phyloP scores from a whole-genome alignment of 2,329 filamentous ascomycete species.

The Colletotrichum sp. region DNA sequence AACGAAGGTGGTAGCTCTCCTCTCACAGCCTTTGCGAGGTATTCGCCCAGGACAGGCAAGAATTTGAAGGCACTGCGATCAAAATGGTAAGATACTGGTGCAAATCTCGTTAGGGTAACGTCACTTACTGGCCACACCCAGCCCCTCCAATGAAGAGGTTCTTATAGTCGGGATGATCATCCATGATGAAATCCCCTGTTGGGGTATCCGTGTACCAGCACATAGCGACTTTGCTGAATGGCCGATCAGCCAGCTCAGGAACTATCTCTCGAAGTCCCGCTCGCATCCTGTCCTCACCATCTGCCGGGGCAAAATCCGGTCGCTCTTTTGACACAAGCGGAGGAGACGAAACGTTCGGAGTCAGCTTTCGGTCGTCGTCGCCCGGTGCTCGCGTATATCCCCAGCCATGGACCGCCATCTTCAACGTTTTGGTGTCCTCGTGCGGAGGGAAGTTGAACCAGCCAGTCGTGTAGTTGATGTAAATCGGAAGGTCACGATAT shows the following conservation, averaged over 20 bases:
- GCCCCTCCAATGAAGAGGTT: constrained; percentile 53
- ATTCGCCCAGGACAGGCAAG: constrained; percentile 26
- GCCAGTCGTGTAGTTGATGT: constrained; percentile 58
- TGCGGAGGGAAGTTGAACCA: constrained; percentile 61
- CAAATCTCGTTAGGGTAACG: fast-evolving
- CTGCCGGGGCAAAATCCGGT: constrained; percentile 49
- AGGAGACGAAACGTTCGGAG: not conserved
- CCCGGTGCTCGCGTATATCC: constrained; percentile 48
- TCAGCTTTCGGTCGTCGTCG: not conserved
- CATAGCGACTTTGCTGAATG: constrained; percentile 57
- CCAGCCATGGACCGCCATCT: constrained; percentile 65
- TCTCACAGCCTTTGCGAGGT: constrained; percentile 31
- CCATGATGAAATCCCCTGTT: constrained; percentile 64
- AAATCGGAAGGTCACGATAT: constrained; percentile 61
- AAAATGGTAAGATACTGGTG: fast-evolving
- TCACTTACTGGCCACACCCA: constrained; percentile 42
- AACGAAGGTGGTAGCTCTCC: constrained; percentile 26
- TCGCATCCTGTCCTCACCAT: constrained; percentile 58
- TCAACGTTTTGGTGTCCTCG: constrained; percentile 51
- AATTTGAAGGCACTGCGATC: constrained; percentile 28
- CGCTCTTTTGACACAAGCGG: not conserved
- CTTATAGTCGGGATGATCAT: constrained; percentile 54
- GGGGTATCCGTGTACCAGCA: constrained; percentile 73
- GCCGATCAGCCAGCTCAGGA: constrained; percentile 55
- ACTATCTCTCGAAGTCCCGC: constrained; percentile 57